phyloP scores from a whole-genome alignment of 352 stramenopile species.

The Phytopythium aichiense region DNA sequence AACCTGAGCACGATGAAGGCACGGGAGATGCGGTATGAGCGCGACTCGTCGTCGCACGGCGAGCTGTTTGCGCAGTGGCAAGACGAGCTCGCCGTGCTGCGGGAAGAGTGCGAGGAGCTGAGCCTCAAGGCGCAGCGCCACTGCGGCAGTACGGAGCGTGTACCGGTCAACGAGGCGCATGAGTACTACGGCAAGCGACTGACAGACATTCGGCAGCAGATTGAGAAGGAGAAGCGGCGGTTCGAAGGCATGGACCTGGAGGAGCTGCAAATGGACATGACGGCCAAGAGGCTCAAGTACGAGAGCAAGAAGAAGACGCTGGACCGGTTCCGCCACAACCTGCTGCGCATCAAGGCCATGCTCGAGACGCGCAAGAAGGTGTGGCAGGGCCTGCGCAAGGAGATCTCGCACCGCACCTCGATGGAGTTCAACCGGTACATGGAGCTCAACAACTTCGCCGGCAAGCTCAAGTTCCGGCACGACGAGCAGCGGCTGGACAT shows the following conservation, averaged over 20 bases:
- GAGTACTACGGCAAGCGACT: constrained; percentile 80
- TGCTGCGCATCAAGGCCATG: constrained; percentile 64
- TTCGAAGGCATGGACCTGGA: constrained; percentile 83
- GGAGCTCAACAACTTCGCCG: constrained; percentile 80
- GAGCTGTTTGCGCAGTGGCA: constrained; percentile 54
- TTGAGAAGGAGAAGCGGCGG: constrained; percentile 63
- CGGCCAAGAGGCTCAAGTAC: constrained; percentile 72
- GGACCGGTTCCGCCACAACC: constrained; percentile 58
- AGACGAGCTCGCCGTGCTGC: constrained; percentile 39
- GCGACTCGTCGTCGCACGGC: constrained; percentile 31
- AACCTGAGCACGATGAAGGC: constrained; percentile 71
- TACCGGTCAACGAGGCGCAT: constrained; percentile 55
- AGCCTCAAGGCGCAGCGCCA: constrained; percentile 53
- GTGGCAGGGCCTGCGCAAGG: constrained; percentile 74
- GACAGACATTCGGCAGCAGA: constrained; percentile 74
- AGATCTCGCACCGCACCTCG: constrained; percentile 74
- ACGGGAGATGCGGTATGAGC: constrained; percentile 59
- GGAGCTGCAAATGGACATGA: constrained; percentile 69
- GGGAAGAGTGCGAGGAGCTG: constrained; percentile 57
- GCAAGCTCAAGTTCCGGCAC: constrained; percentile 80
- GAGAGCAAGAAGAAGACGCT: constrained; percentile 57
- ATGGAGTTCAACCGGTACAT: constrained; percentile 86
- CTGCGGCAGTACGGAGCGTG: constrained; percentile 49
- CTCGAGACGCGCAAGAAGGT: constrained; percentile 67
- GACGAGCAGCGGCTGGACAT: constrained; percentile 74